Conservation (phyloP, 805 yeast genomes). For the Saccharomycopsis sp. region DNA sequence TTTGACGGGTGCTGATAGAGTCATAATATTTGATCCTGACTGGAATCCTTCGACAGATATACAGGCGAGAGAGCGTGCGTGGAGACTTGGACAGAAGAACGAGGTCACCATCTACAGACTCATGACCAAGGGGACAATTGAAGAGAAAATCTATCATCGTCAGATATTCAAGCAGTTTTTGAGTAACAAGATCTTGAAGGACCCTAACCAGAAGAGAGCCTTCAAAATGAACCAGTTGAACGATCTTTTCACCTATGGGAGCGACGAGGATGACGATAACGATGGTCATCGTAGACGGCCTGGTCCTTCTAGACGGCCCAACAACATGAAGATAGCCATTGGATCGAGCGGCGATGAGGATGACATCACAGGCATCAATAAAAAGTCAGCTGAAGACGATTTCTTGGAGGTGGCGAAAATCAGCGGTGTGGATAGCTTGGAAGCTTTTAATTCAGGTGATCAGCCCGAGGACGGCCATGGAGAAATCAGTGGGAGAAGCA, state of each 20-base stretch:
- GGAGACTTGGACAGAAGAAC: slow-evolving; percentile 92
- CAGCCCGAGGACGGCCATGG: slow-evolving; percentile 31
- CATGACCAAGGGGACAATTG: slow-evolving; percentile 93
- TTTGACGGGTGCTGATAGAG: slow-evolving; percentile 90
- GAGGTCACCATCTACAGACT: slow-evolving; percentile 87
- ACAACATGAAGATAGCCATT: slow-evolving; percentile 18
- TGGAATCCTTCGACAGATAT: slow-evolving; percentile 98
- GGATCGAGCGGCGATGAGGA: background rate
- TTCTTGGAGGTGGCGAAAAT: slow-evolving; percentile 56
- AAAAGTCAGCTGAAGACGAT: slow-evolving; percentile 50
- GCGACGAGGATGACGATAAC: slow-evolving; percentile 48
- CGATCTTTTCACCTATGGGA: slow-evolving; percentile 82
- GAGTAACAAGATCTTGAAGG: slow-evolving; percentile 88
- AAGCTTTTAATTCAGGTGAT: slow-evolving; percentile 49
- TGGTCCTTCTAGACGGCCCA: slow-evolving; percentile 32
- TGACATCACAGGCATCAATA: slow-evolving; percentile 26
- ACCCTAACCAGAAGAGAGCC: slow-evolving; percentile 89
- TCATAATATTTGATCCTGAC: slow-evolving; percentile 92
- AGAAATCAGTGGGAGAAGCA: slow-evolving; percentile 18
- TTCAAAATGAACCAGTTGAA: slow-evolving; percentile 89
- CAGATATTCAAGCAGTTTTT: slow-evolving; percentile 93
- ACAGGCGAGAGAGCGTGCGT: slow-evolving; percentile 94
- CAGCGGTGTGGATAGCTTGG: slow-evolving; percentile 68
- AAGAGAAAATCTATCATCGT: slow-evolving; percentile 93
- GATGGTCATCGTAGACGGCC: slow-evolving; percentile 42